phyloP scores from a whole-genome alignment of 495 filamentous ascomycete genomes.

The Talaromyces thailandensis region DNA sequence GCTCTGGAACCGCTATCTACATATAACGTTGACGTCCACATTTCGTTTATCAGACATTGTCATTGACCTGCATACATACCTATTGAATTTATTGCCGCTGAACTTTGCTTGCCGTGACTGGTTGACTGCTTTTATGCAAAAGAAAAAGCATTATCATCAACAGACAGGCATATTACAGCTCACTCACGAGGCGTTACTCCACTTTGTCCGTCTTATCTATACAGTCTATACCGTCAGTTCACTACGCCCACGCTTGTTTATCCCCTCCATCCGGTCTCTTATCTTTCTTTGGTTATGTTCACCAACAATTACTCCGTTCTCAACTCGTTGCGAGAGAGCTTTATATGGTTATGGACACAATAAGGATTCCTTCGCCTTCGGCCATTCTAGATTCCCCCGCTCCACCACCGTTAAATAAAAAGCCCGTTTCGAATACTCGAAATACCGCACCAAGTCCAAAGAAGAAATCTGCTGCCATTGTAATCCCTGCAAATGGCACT shows the following conservation, averaged over 20 bases:
- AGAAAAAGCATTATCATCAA: neutral
- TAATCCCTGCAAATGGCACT: slow-evolving; percentile 1
- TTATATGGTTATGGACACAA: slow-evolving; percentile 46
- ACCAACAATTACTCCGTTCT: neutral
- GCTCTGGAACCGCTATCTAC: neutral
- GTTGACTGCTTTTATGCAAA: neutral
- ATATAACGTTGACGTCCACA: slow-evolving; percentile 1
- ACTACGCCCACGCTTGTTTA: neutral
- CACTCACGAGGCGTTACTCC: neutral
- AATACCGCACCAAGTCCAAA: slow-evolving; percentile 10
- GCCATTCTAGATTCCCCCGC: slow-evolving; percentile 44
- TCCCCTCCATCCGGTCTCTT: neutral
- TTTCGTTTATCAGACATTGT: neutral
- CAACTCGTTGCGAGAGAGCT: neutral
- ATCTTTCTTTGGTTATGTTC: slow-evolving; percentile 4
- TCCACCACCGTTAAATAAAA: slow-evolving; percentile 8
- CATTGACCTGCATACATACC: neutral
- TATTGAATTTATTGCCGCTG: neutral
- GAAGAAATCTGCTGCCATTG: slow-evolving; percentile 7
- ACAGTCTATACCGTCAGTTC: neutral
- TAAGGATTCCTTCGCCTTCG: slow-evolving; percentile 56
- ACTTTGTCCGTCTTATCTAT: slow-evolving; percentile 1
- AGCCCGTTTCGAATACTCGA: slow-evolving; percentile 10
- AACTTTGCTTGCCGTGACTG: neutral
- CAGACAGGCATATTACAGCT: neutral